These are phyloP conservation scores for Arthroderma sp. DNA, from an alignment of 2,329 filamentous ascomycete species.

Conservation along the genomic window DNA sequence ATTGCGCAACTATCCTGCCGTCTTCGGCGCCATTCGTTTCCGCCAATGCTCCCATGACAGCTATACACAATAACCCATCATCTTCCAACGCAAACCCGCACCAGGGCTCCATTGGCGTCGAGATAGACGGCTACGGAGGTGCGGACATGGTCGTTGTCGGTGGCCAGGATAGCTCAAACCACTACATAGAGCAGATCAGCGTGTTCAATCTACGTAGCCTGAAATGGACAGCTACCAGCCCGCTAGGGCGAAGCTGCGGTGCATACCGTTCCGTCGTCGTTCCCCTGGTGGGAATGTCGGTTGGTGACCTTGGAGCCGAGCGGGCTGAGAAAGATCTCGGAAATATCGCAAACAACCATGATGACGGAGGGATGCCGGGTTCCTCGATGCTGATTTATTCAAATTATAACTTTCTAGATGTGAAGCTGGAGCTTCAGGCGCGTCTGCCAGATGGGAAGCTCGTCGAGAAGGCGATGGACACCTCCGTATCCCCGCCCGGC, in stretches of 20 bases:
- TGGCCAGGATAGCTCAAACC: constrained; percentile 92
- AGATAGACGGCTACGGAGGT: constrained; percentile 79
- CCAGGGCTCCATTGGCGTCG: constrained; percentile 75
- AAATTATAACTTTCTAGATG: constrained; percentile 97
- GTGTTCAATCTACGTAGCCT: constrained; percentile 92
- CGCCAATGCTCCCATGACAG: constrained; percentile 67
- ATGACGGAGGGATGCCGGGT: constrained; percentile 26
- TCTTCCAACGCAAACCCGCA: constrained; percentile 72
- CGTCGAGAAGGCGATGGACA: constrained; percentile 72
- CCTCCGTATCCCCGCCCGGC: constrained; percentile 74
- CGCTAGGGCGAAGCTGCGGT: constrained; percentile 82
- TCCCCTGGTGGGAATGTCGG: constrained; percentile 47
- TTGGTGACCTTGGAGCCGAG: constrained; percentile 34
- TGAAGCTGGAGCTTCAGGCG: constrained; percentile 88
- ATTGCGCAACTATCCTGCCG: constrained; percentile 84
- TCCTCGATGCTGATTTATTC: constrained; percentile 89
- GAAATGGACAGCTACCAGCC: constrained; percentile 86
- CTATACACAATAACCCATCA: constrained; percentile 78
- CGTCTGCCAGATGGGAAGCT: constrained; percentile 71
- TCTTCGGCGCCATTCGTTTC: constrained; percentile 82
- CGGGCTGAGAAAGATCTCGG: constrained; percentile 24
- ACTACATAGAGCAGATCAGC: constrained; percentile 97
- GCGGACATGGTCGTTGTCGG: constrained; percentile 97
- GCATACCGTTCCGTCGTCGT: constrained; percentile 93
- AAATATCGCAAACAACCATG: constrained; percentile 6